Conservation (phyloP, 1,139 yeast species). For the Pichia terricola region DNA sequence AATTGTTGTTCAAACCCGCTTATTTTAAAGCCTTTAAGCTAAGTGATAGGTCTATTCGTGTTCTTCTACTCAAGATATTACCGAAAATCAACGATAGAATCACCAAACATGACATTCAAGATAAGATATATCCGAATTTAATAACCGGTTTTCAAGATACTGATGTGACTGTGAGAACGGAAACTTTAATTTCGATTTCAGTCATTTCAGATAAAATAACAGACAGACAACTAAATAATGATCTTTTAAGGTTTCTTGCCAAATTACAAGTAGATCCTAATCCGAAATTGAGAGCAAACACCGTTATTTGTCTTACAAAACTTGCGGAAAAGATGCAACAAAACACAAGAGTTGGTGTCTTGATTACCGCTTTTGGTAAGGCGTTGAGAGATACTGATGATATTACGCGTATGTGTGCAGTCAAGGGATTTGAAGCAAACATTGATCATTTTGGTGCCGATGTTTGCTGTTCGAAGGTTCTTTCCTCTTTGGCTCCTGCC, state of each 20-base stretch:
- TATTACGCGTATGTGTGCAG: slow-evolving; percentile 70
- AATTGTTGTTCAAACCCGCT: slow-evolving; percentile 46
- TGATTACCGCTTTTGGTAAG: slow-evolving; percentile 80
- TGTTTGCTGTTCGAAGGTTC: slow-evolving; percentile 70
- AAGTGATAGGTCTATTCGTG: slow-evolving; percentile 69
- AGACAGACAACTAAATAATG: slow-evolving; percentile 80
- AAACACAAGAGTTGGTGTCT: slow-evolving; percentile 54
- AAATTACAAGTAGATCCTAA: slow-evolving; percentile 81
- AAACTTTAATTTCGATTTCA: slow-evolving; percentile 65
- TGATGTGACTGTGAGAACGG: slow-evolving; percentile 69
- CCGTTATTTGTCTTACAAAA: slow-evolving; percentile 65
- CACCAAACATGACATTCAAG: slow-evolving; percentile 55
- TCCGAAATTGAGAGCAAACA: slow-evolving; percentile 78
- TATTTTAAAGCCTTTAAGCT: slow-evolving; percentile 53
- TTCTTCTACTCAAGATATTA: slow-evolving; percentile 56
- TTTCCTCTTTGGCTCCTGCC: slow-evolving; percentile 80
- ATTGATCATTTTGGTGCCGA: slow-evolving; percentile 61
- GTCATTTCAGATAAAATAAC: slow-evolving; percentile 57
- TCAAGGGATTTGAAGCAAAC: slow-evolving; percentile 62
- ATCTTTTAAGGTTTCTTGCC: slow-evolving; percentile 69
- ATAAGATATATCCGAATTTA: slow-evolving; percentile 56
- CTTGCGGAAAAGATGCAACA: slow-evolving; percentile 58
- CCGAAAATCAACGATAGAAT: slow-evolving; percentile 45
- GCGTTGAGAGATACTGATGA: slow-evolving; percentile 74
- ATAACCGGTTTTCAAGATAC: slow-evolving; percentile 80